These are phyloP conservation scores for Dictyostelium intermedium DNA, from an alignment of 78 protist genomes.

Conservation along the genomic window DNA sequence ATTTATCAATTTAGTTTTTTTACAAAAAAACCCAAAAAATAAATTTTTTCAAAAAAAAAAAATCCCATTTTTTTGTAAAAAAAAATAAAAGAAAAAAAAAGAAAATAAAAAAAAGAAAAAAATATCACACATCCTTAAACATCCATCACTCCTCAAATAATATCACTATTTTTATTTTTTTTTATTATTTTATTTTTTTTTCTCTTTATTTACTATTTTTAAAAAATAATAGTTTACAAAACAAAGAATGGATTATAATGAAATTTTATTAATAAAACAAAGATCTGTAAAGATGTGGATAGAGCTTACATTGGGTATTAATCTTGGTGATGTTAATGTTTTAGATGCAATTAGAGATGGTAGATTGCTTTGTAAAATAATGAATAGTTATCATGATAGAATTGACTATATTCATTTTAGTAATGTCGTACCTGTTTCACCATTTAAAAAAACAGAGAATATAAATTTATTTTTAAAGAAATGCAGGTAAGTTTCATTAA, in stretches of 20 bases:
- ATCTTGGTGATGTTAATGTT: slow-evolving; percentile 8
- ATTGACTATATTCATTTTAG: slow-evolving; percentile 56
- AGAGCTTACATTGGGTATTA: slow-evolving; percentile 7
- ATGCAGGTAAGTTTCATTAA: slow-evolving; percentile 40
- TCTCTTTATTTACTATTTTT: not conserved
- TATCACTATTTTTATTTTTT: not conserved
- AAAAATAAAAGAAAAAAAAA: not conserved
- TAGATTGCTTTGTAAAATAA: slow-evolving; percentile 30
- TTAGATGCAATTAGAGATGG: slow-evolving; percentile 45
- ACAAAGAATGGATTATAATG: not conserved
- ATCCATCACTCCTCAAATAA: no score
- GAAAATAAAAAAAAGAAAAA: no score
- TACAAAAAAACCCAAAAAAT: not conserved
- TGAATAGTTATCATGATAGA: slow-evolving; percentile 50
- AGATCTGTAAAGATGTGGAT: slow-evolving; percentile 26
- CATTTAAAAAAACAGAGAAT: slow-evolving; percentile 47
- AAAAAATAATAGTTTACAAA: no score
- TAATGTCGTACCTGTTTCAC: slow-evolving; percentile 22
- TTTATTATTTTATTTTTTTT: not conserved
- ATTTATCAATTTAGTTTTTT: not conserved
- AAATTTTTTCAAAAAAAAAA: not conserved
- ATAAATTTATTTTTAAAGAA: slow-evolving; percentile 57
- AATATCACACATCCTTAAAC: not conserved
- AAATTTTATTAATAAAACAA: slow-evolving; percentile 4
- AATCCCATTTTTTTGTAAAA: not conserved